A percentile compares a stretch with the other conserved stretches of the same genome.
Evolutionary conservation across 495 filamentous ascomycete species (phyloP).

Genomic region (Hypoxylon intermedium): DNA sequence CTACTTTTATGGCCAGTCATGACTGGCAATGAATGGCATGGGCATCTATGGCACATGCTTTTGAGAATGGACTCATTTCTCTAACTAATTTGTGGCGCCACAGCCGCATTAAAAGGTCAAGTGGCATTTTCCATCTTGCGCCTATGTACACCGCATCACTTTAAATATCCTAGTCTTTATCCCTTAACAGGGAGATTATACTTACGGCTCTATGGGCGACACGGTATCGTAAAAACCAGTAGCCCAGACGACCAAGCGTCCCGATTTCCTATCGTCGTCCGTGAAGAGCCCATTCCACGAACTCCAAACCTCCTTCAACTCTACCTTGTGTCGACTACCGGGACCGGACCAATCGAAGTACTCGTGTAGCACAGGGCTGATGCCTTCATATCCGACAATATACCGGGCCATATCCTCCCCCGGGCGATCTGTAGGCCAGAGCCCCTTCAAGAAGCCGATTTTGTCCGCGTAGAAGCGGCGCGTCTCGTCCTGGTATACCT

Average conservation of each 20-base stretch:
- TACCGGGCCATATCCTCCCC: constrained; percentile 59
- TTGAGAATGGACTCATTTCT: no score
- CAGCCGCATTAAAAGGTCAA: no score
- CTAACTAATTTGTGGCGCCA: no score
- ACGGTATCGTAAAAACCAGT: constrained; percentile 47
- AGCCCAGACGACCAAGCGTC: constrained; percentile 85
- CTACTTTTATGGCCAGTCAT: no score
- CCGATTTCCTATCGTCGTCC: constrained; percentile 83
- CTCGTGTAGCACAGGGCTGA: constrained; percentile 51
- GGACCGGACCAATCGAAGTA: constrained; percentile 53
- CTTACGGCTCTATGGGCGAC: constrained; percentile 16
- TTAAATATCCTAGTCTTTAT: neutral
- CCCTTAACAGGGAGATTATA: neutral
- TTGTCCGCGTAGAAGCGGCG: constrained; percentile 84
- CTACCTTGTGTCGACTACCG: constrained; percentile 55
- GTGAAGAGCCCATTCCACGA: constrained; percentile 83
- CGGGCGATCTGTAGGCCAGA: constrained; percentile 49
- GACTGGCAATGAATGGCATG: no score
- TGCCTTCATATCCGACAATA: constrained; percentile 62
- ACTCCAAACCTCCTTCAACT: constrained; percentile 69
- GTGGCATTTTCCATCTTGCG: no score
- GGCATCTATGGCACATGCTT: no score
- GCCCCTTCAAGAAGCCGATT: constrained; percentile 61
- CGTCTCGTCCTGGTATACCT: constrained; percentile 81
- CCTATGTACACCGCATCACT: neutral